Evolutionary conservation across 495 filamentous ascomycete genomes (phyloP), one percentile per base, ranked within the genome.

Genomic region (Haplographium delicatum): DNA sequence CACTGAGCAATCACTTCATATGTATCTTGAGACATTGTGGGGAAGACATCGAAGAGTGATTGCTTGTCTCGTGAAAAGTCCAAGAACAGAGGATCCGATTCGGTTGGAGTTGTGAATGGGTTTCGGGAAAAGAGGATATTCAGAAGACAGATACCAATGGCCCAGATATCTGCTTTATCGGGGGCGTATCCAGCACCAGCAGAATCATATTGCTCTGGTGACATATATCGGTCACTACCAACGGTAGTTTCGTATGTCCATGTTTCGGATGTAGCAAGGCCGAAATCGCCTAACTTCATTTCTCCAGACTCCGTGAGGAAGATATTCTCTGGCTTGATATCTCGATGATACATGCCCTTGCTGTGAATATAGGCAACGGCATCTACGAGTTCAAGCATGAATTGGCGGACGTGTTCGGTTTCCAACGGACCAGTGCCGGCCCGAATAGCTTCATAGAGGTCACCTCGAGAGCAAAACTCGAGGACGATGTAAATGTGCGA

Each of bases 261-360:
- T 57, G 75, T 66, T 26, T 94, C 88, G 3, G 79, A 81, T 7
- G 91, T 95, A 38, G 89, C 90, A 38, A 98, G 75, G 47, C 93
- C 93, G 64, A 97, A 94, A 67, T 98, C 93, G 60, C 93, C 93
- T 30, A 98, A 83, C 70, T 98, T 98, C 84, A 96, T 86, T 35
- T 83, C 76, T 20, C 94, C 91, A 43, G 82, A 78, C 51, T 89
- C 77, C 55, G 80, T 86, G 53, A 98, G 75, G 69, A 98, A 97
- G 68, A 98, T 95, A 71, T 98, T 98, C 76, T 98, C 93, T 6
- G 93, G 93, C 73, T 98, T 98, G 79, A 98, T 96, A 68, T 98
- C 93, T 50, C 93, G 89, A 65, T 98, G 93, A 68, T 91, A 96
- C 59, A 97, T 76, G 52, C 88, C 89, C 62, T 90, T 89, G 54